Evolutionary conservation across 2,329 filamentous ascomycete species (phyloP), one percentile per base, ranked within the genome.

Genomic region (Drechslerella stenobrocha): DNA sequence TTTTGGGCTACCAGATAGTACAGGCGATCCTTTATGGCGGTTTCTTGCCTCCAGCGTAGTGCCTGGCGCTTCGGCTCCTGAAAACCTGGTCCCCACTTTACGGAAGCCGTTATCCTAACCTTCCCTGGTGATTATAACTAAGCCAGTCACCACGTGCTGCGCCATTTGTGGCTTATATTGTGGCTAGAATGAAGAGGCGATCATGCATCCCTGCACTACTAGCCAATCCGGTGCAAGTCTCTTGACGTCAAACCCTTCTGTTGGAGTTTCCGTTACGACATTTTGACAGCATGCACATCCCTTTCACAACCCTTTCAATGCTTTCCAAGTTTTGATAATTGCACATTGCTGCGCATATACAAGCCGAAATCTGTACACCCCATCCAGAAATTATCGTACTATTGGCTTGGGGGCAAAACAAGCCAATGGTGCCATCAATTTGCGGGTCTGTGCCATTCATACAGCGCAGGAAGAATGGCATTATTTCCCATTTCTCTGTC

Each of bases 1-100:
- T 92, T 80, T 79, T 90, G 55, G 82, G 91, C 77, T 98, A 98
- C 78, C 88, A 84, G 1, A 76, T 88, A 30, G 82, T 96, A 42
- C 93, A 98, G 75, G 90, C 83, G 0, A 87, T 84, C 5, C 78
- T 98, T 40, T 98, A 90, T 79, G 87, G 90, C 2, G 90, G 85
- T 2, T 98, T 98, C 75, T 80, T 98, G 48, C 93, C 93, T 3
- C 93, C 93, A 40, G 93, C 93, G 20, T 95, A 77, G 32, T 5
- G 1, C 24, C 50, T 64, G 42, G 48, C 15, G 35, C 35, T 23
- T 46, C 52, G 60, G 52, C 9, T 35, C 47, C 50, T 50, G 58
- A 28, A 26, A 34, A 42, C 7, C 5, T 22, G 4, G 22, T 40
- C 32, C 7, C 15, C 15, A 42, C 7, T 3, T 20, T 42, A 42